A percentile compares a stretch with the other conserved stretches of the same genome.
Conservation (phyloP, 345 rosid species). For the Trapa incisa region DNA sequence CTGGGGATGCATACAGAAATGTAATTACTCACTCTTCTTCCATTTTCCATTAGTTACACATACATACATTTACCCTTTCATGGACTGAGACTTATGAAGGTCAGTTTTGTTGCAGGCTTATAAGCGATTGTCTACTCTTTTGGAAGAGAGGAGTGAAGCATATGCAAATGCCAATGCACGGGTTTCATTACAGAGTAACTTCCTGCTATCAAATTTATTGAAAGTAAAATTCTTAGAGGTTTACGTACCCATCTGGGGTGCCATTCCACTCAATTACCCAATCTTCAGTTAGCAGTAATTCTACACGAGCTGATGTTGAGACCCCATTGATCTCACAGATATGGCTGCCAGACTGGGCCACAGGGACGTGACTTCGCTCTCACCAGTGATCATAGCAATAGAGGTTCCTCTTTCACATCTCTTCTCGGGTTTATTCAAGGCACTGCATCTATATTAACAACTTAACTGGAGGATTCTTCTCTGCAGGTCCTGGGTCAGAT, state of each 20-base stretch:
- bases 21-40: slow-evolving; percentile 14
- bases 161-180: slow-evolving; percentile 70
- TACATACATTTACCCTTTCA: not conserved
- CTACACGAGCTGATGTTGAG: not conserved
- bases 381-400: slow-evolving; percentile 65
- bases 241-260: not conserved
- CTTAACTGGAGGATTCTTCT: not conserved
- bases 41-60: not conserved
- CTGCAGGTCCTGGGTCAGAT: slow-evolving; percentile 49
- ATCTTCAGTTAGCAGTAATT: not conserved
- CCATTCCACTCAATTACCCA: not conserved
- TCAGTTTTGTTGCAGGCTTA: slow-evolving; percentile 36
- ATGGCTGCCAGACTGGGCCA: slow-evolving; percentile 65
- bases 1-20: slow-evolving; percentile 73
- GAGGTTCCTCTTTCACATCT: slow-evolving; percentile 36
- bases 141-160: slow-evolving; percentile 56
- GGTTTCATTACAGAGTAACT: slow-evolving; percentile 72
- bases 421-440: slow-evolving; percentile 11
- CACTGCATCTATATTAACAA: not conserved
- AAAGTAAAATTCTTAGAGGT: not conserved
- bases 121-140: slow-evolving; percentile 51
- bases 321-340: slow-evolving; percentile 24
- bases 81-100: not conserved
- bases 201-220: not conserved
- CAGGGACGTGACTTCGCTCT: slow-evolving; percentile 43